These are phyloP conservation scores for Papilionanthe hybrid DNA, from an alignment of 116 monocot genomes.

Conservation along the genomic window DNA sequence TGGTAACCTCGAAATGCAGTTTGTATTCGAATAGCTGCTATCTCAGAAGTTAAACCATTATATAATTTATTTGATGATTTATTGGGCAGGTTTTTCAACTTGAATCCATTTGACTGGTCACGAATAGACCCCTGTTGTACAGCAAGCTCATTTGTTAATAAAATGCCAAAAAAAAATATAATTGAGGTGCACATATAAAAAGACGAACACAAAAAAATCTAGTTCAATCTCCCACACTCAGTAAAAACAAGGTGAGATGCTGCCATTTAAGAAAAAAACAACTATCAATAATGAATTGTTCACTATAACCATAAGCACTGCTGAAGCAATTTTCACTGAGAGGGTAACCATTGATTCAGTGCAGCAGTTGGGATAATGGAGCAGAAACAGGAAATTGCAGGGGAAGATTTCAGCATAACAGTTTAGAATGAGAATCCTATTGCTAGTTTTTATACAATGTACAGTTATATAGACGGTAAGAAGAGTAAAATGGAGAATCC, in stretches of 20 bases:
- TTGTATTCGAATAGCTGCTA: slow-evolving; percentile 73
- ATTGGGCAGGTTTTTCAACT: slow-evolving; percentile 22
- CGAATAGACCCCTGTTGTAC: slow-evolving; percentile 18
- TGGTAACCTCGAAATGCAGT: slow-evolving; percentile 67
- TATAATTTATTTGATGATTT: slow-evolving; percentile 22
- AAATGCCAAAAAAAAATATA: not conserved
- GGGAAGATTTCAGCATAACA: no score
- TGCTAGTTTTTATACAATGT: no score
- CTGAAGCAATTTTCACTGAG: not conserved
- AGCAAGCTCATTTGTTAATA: not conserved
- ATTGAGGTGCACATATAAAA: not conserved
- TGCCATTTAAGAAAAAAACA: not conserved
- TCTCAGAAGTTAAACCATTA: slow-evolving; percentile 24
- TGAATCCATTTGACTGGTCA: slow-evolving; percentile 33
- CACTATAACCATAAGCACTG: not conserved
- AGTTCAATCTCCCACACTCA: not conserved
- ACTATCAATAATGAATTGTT: not conserved
- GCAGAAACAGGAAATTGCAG: no score
- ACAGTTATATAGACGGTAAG: no score
- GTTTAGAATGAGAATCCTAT: no score
- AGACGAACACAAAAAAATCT: not conserved
- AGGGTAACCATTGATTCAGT: no score
- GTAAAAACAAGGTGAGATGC: not conserved
- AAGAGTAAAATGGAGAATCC: no score
- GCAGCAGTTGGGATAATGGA: no score